phyloP scores from a whole-genome alignment of 192 early-diverging fungal genomes.

The Backusella tuberculispora region DNA sequence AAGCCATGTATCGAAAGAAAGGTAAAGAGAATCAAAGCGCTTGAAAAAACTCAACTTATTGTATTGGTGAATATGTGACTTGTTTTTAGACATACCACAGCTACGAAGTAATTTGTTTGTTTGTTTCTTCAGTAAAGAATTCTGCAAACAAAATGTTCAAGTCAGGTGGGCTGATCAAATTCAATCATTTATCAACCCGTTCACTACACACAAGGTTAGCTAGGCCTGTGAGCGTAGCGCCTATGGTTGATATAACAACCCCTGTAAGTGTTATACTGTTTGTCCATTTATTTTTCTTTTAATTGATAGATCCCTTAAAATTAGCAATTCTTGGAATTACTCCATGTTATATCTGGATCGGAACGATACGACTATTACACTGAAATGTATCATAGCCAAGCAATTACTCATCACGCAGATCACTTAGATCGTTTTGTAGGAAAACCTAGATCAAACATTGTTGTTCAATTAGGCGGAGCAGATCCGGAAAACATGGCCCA shows the following conservation, averaged over 20 bases:
- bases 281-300: not conserved
- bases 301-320: not conserved
- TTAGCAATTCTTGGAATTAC: constrained; percentile 65
- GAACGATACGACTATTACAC: constrained; percentile 67
- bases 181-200: not conserved
- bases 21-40: too few relatives aligned
- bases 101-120: not conserved
- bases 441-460: constrained; percentile 45
- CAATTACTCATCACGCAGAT: constrained; percentile 46
- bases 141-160: not conserved
- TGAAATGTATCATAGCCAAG: constrained; percentile 74
- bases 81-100: not conserved
- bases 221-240: constrained; percentile 57
- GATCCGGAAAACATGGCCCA: constrained; percentile 51
- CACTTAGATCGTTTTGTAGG: constrained; percentile 55
- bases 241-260: constrained; percentile 80
- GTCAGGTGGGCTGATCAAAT: not conserved
- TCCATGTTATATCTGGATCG: constrained; percentile 62
- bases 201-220: constrained; percentile 12
- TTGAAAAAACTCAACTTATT: not conserved
- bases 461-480: constrained; percentile 63
- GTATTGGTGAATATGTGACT: not conserved
- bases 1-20: not conserved
- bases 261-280: constrained; percentile 44
- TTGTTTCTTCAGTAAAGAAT: constrained; percentile 1